Base-by-base conservation (phyloP, 768 basidiomycete genomes). In the Boletales sp. region DNA sequence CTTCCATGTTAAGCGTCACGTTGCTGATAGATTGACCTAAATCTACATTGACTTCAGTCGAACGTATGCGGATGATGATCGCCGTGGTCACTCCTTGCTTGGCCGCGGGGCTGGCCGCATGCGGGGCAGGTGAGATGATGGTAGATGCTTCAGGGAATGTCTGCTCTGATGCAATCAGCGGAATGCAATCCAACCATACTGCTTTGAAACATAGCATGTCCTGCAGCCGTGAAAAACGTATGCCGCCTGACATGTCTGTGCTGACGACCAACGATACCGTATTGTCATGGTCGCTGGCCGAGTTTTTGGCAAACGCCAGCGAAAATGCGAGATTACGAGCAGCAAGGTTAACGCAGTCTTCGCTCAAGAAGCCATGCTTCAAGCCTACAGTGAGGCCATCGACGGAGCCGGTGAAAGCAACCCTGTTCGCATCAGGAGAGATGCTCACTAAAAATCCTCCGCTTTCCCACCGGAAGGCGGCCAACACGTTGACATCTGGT, bases 121-220 rank as follows among this genome's bases (percentile, higher is more conserved):
- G 43, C 8, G 57, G 54, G 15, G 59, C 52, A 19, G 58, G 44
- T 14, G 59, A 48, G 19, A 52, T 47, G 18, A 55, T 57, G 39
- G 56, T 45, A 40, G 67, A 54, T 8, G 41, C 46, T 19, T 62
- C 60, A 41, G 63, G 49, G 8, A 55, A 37, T 12, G 64, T 45
- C 35, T 59, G 30, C 32, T 69, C 75, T 35, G 73, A 66, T 17
- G 81, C 80, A 59, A 94, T 80, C 8, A 88, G 71, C 0, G 91
- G 90, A 24, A 94, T 90, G 34, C 83, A 83, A 61, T 94, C 92
- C 40, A 95, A 66, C 91, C 93, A 95, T 12, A 95, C 90, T 6
- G 93, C 92, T 66, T 94, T 94, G 78, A 95, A 92, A 66, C 90
- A 94, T 17, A 97, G 75, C 46, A 94, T 83, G 62, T 97, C 94